Percentiles rank a stretch among this genome's conserved stretches.
Evolutionary conservation across 2,329 filamentous ascomycete species (phyloP).

Genomic region (Colletotrichum paranaense): DNA sequence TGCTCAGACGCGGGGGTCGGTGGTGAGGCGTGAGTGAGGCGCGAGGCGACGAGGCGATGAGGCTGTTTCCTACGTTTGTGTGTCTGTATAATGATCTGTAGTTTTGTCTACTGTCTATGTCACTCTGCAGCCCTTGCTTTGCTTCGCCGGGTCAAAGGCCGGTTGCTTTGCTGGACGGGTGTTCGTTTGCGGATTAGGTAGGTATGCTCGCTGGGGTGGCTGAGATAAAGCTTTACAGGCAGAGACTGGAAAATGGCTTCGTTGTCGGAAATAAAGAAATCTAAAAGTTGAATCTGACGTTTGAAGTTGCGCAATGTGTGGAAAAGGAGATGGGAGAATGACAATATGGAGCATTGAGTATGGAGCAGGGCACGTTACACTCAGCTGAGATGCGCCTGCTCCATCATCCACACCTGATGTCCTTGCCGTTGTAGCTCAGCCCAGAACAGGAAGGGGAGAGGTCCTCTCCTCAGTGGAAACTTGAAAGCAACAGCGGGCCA

Average conservation of each 20-base stretch:
- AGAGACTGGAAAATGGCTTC: not conserved
- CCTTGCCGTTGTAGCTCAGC: not conserved
- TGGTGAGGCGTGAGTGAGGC: not conserved
- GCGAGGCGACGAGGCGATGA: too few relatives aligned
- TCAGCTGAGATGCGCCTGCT: slow-evolving; percentile 10
- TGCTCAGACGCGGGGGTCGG: not conserved
- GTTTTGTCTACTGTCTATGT: not conserved
- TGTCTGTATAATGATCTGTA: not conserved
- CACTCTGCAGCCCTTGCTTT: not conserved
- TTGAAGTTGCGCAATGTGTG: not conserved
- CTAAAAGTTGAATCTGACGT: not conserved
- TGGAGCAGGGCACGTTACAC: slow-evolving; percentile 17
- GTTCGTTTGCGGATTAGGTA: not conserved
- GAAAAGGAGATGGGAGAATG: not conserved
- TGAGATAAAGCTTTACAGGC: not conserved
- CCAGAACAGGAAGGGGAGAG: not conserved
- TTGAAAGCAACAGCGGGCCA: not conserved
- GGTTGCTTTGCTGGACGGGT: not conserved
- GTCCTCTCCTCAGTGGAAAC: not conserved
- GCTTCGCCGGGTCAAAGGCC: not conserved
- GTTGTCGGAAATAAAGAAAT: not conserved
- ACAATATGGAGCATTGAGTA: not conserved
- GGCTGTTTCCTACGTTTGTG: not conserved
- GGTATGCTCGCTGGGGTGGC: not conserved
- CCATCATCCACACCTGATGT: not conserved